phyloP scores from a whole-genome alignment of 2,329 filamentous ascomycete species.

The Claviceps spartinae region DNA sequence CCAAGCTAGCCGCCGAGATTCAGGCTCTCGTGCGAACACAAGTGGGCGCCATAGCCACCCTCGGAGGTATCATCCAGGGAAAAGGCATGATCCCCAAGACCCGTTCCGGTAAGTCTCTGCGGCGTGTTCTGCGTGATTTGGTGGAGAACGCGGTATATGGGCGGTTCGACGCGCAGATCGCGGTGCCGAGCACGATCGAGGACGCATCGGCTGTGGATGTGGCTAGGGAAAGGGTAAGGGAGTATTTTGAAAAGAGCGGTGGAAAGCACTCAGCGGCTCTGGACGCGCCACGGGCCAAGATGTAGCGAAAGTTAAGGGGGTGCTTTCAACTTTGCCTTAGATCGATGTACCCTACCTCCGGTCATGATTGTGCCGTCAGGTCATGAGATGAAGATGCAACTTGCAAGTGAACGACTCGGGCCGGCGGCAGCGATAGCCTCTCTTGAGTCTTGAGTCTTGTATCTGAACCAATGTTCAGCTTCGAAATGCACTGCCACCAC shows the following conservation, averaged over 20 bases:
- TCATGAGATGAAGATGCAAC: too few species aligned
- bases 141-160: constrained; percentile 69
- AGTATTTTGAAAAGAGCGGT: constrained; percentile 55
- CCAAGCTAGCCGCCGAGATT: constrained; percentile 42
- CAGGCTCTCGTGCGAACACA: constrained; percentile 61
- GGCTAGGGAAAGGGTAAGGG: constrained; percentile 54
- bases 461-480: too few species aligned
- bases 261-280: constrained; percentile 25
- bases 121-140: constrained; percentile 68
- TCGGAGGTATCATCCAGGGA: constrained; percentile 77
- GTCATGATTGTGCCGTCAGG: too few species aligned
- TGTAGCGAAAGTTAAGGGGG: constrained; percentile 19
- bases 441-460: too few species aligned
- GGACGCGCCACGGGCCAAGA: constrained; percentile 40
- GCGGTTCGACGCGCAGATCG: constrained; percentile 57
- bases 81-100: constrained; percentile 86
- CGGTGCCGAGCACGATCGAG: constrained; percentile 74
- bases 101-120: constrained; percentile 77
- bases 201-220: constrained; percentile 62
- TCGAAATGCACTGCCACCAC: too few species aligned
- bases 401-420: too few species aligned
- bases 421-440: too few species aligned
- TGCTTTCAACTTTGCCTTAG: not conserved
- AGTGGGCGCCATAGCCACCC: constrained; percentile 74
- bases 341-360: too few species aligned